These are phyloP conservation scores for Leucosporidium creatinivorum DNA, from an alignment of 768 basidiomycete species.

Conservation along the genomic window DNA sequence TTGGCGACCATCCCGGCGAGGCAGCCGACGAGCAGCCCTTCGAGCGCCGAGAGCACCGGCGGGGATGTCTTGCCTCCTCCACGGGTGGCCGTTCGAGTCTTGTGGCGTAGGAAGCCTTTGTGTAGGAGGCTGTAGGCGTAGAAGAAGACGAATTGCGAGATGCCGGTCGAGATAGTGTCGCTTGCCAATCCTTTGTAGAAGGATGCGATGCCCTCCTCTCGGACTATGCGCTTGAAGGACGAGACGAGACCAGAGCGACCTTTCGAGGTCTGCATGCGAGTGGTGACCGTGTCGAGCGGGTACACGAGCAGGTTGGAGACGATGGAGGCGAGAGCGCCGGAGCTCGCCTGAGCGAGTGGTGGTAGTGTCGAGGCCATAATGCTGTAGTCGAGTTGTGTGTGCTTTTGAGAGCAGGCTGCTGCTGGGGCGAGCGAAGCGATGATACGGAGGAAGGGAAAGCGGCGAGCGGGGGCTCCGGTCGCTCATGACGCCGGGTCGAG, in stretches of 20 bases:
- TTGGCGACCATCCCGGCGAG: constrained; percentile 55
- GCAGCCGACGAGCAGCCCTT: constrained; percentile 55
- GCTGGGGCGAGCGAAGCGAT: too few relatives aligned
- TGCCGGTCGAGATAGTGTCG: constrained; percentile 52
- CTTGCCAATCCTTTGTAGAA: constrained; percentile 52
- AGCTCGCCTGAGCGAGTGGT: constrained; percentile 55
- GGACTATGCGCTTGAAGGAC: constrained; percentile 39
- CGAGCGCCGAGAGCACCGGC: constrained; percentile 41
- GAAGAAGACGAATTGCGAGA: constrained; percentile 59
- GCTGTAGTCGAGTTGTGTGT: background rate
- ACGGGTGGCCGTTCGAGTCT: background rate
- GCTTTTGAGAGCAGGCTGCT: too few relatives aligned
- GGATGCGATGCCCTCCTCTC: constrained; percentile 46
- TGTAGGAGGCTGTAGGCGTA: constrained; percentile 46
- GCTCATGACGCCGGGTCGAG: too few relatives aligned
- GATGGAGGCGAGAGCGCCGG: constrained; percentile 54
- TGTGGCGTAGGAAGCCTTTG: too few relatives aligned
- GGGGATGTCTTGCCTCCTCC: background rate
- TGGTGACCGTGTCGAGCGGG: constrained; percentile 56
- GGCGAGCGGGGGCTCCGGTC: too few relatives aligned
- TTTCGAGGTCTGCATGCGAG: constrained; percentile 45
- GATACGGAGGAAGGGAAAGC: too few relatives aligned
- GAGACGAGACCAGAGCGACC: background rate
- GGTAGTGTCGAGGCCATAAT: constrained; percentile 56
- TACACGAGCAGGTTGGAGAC: constrained; percentile 53